Base-by-base conservation (phyloP, 2,329 filamentous ascomycete species). In the Xylaria digitata region DNA sequence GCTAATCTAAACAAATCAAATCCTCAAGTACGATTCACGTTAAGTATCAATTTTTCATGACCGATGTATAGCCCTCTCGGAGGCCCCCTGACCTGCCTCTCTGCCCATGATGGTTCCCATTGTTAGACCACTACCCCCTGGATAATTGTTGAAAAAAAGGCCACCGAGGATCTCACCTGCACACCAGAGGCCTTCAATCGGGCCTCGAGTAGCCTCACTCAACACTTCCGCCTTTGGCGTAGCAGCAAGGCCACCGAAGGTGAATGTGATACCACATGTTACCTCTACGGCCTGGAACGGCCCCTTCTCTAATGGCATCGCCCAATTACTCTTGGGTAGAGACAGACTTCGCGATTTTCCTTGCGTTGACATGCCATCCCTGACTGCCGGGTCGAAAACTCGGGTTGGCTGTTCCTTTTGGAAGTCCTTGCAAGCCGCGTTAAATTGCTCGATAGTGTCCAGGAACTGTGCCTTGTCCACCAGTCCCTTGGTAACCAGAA, bases 91-190 rank as follows among this genome's bases (percentile, higher is more conserved):
- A 0, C 82, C 82, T 34, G 82, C 82, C 56, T 76, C 77, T 17
- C 80, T 75, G 0, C 82, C 82, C 76, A 84, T 83, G 0, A 89
- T 86, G 0, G 85, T 80, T 0, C 87, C 87, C 21, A 86, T 84
- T 0, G 87, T 90, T 75, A 90, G 76, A 0, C 87, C 88, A 72
- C 85, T 88, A 0, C 88, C 88, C 4, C 88, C 88, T 0, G 87
- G 87, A 71, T 90, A 90, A 70, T 90, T 90, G 13, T 82, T 81
- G 72, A 87, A 88, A 70, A 90, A 90, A 21, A 90, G 72, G 0
- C 87, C 88, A 0, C 89, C 89, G 1, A 92, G 73, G 86, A 92
- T 90, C 76, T 92, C 89, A 0, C 89, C 89, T 2, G 81, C 84
- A 69, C 87, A 89, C 68, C 84, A 90, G 1, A 91, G 72, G 0